These are phyloP conservation scores for Citrus glauca DNA, from an alignment of 345 rosid genomes.

Conservation along the genomic window DNA sequence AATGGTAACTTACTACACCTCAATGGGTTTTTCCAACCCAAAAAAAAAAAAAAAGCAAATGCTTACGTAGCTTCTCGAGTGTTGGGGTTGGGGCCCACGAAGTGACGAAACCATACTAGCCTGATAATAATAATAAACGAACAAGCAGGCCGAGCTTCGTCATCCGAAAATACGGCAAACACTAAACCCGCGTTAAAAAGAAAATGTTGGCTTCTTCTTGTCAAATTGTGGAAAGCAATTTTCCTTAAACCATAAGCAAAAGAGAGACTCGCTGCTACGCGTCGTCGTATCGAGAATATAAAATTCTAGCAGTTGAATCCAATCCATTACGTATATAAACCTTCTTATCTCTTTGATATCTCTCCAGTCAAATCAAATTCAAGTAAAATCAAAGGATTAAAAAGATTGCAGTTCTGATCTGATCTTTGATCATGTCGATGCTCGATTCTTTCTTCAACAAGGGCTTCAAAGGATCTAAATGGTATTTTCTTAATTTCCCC, in stretches of 20 bases:
- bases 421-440: constrained; percentile 56
- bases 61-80: too few species aligned
- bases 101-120: too few species aligned
- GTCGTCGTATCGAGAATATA: not conserved
- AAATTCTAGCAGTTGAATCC: not conserved
- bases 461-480: constrained; percentile 88
- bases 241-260: not conserved
- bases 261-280: not conserved
- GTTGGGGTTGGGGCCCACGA: too few species aligned
- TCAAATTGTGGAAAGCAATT: not conserved
- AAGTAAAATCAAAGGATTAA: not conserved
- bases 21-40: too few species aligned
- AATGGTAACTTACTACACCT: too few species aligned
- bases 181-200: too few species aligned
- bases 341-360: not conserved
- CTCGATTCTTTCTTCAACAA: constrained; percentile 88
- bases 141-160: not conserved
- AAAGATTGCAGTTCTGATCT: not conserved
- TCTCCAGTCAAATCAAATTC: not conserved
- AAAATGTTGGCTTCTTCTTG: not conserved
- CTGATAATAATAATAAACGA: too few species aligned
- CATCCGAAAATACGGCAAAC: not conserved
- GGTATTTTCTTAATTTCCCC: constrained; percentile 32
- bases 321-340: not conserved
- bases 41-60: too few species aligned